Evolutionary conservation across 169 alveolate genomes (phyloP), one percentile per base, ranked within the genome.

Genomic region (Cryptosporidium baileyi): DNA sequence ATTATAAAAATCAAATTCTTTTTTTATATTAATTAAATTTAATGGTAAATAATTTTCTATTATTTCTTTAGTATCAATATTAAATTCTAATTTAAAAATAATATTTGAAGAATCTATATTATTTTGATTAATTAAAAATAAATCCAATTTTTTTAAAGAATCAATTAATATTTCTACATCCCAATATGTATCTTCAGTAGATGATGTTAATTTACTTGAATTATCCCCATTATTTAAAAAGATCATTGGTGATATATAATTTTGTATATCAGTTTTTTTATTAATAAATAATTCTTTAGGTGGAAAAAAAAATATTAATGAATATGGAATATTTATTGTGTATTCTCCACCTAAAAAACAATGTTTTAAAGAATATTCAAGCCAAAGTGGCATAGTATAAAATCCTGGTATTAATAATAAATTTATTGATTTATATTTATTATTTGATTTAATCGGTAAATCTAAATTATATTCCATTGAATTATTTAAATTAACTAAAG

Each of bases 381-480:
- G 67, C 85, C 85, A 74, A 4, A 74, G 28, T 9, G 85, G 85
- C 17, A 45, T 43, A 17, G 45, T 74, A 45, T 54, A 74, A 28
- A 52, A 59, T 26, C 74, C 85, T 36, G 85, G 85, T 9, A 67
- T 52, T 22, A 74, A 32, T 41, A 19, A 15, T n/a, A 74, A 19
- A 19, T 22, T 15, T 34, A 41, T 45, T 1, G 67, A 15, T 38
- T 74, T 57, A 8, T 32, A 15, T 1, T 47, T 65, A 26, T 47
- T 28, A n/a, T 44, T 30, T 8, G 52, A 45, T 45, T 44, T 65
- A 65, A 65, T 19, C 9, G 81, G 81, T 8, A 65, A 19, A n/a
- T 32, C 43, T 30, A 54, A 24, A 65, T 49, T 51, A 38, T 65
- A 19, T 49, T 28, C 61, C 54, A 19, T 43, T 61, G 59, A 0